phyloP scores from a whole-genome alignment of 2,329 filamentous ascomycete species.

The Monosporascus sp. region DNA sequence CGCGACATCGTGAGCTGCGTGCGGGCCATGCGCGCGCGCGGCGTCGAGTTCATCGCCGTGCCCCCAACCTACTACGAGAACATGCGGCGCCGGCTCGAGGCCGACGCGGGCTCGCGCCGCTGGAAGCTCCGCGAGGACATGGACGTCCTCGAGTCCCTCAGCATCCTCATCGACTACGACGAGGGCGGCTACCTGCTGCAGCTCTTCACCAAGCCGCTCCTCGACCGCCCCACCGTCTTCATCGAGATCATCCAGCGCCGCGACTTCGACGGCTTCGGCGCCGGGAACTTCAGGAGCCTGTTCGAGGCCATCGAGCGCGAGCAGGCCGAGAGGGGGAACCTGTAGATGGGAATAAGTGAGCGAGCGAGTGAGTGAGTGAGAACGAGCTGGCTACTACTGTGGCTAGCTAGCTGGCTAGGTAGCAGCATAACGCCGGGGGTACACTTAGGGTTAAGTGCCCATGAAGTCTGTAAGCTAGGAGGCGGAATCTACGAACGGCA shows the following conservation, averaged over 20 bases:
- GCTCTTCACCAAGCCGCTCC: slow-evolving; percentile 78
- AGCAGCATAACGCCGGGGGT: background rate
- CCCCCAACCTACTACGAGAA: slow-evolving; percentile 80
- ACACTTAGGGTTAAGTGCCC: no score
- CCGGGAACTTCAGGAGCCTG: slow-evolving; percentile 90
- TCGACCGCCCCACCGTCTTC: slow-evolving; percentile 93
- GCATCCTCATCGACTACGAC: slow-evolving; percentile 93
- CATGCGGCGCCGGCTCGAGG: slow-evolving; percentile 68
- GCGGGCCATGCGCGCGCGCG: slow-evolving; percentile 71
- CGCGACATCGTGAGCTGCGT: slow-evolving; percentile 74
- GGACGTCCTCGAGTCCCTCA: slow-evolving; percentile 67
- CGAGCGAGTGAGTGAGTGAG: no score
- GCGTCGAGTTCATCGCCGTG: slow-evolving; percentile 89
- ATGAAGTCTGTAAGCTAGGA: no score
- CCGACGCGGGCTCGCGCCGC: slow-evolving; percentile 37
- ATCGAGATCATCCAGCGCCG: slow-evolving; percentile 94
- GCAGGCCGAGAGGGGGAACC: slow-evolving; percentile 78
- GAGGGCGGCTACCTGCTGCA: slow-evolving; percentile 79
- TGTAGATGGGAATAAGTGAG: slow-evolving; percentile 36
- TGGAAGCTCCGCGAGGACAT: slow-evolving; percentile 75
- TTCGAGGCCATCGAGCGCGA: slow-evolving; percentile 96
- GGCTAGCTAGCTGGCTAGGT: background rate
- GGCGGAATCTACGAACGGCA: no score
- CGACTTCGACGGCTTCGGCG: slow-evolving; percentile 86
- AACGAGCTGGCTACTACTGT: background rate